Conservation (phyloP, 1,284 basidiomycete genomes). For the Agroathelia rolfsii region DNA sequence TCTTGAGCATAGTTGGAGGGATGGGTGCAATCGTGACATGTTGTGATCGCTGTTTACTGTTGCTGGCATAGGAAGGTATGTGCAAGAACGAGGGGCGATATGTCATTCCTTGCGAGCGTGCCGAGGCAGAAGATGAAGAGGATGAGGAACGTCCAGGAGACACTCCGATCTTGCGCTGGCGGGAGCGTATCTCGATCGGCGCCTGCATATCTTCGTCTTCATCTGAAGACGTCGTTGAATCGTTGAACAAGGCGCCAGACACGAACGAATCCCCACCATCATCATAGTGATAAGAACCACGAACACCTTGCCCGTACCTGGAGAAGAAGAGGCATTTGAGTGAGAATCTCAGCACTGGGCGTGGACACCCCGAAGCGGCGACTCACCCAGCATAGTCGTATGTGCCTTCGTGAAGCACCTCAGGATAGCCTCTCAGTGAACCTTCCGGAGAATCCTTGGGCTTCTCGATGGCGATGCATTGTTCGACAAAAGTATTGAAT, state of each 20-base stretch:
- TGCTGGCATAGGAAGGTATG: constrained; percentile 25
- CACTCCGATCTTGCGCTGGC: constrained; percentile 16
- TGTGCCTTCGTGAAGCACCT: too few relatives aligned
- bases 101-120: constrained; percentile 21
- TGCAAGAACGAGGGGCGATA: constrained; percentile 26
- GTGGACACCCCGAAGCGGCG: too few relatives aligned
- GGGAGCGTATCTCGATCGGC: constrained; percentile 17
- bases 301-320: too few relatives aligned
- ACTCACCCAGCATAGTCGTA: too few relatives aligned
- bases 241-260: too few relatives aligned
- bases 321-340: too few relatives aligned
- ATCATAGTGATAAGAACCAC: too few relatives aligned
- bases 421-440: too few relatives aligned
- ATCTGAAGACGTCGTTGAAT: too few relatives aligned
- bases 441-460: constrained; percentile 29
- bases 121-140: constrained; percentile 28
- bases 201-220: neutral
- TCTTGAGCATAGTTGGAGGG: constrained; percentile 89
- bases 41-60: constrained; percentile 43
- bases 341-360: too few relatives aligned
- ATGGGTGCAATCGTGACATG: constrained; percentile 90
- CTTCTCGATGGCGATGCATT: constrained; percentile 90
- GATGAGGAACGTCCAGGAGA: constrained; percentile 24
- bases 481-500: constrained; percentile 98
- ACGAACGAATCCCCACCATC: too few relatives aligned